Conservation (phyloP, 495 filamentous ascomycete species). For the Penicillium arizonense region DNA sequence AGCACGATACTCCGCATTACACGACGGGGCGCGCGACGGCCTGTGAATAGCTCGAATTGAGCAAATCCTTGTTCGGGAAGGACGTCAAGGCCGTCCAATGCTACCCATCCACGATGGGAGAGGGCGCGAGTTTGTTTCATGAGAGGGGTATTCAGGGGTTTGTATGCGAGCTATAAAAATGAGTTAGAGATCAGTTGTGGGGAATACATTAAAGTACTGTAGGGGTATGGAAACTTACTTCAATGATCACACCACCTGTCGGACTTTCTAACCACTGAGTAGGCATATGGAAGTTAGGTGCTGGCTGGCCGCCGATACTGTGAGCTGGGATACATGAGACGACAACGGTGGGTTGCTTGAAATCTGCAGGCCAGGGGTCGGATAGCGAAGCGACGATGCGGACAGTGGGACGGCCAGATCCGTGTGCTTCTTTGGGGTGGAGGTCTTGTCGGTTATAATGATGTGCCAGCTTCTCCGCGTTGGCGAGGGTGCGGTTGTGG, state of each 20-base stretch:
- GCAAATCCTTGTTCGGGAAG: conserved; percentile 78
- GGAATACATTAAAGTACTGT: neutral
- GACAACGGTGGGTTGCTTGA: conserved; percentile 69
- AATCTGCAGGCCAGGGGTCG: conserved; percentile 61
- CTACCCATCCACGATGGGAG: conserved; percentile 64
- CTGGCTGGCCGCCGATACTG: conserved; percentile 57
- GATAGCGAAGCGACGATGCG: conserved; percentile 54
- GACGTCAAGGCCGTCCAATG: conserved; percentile 74
- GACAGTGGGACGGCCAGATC: conserved; percentile 36
- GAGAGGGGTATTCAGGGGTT: conserved; percentile 68
- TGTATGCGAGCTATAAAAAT: conserved; percentile 59
- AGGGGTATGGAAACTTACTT: conserved; percentile 42
- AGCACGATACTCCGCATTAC: conserved; percentile 57
- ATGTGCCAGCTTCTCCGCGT: conserved; percentile 60
- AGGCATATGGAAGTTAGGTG: conserved; percentile 70
- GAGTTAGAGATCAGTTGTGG: conserved; percentile 4
- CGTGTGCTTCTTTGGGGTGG: conserved; percentile 13
- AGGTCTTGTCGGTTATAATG: conserved; percentile 62
- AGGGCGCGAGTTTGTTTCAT: conserved; percentile 60
- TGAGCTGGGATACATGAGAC: conserved; percentile 72
- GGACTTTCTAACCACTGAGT: conserved; percentile 69
- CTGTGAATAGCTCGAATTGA: conserved; percentile 79
- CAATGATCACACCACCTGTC: conserved; percentile 75
- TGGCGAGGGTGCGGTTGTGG: conserved; percentile 61
- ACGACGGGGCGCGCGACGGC: conserved; percentile 66